These are phyloP conservation scores for Spongiforma sp. DNA, from an alignment of 1,284 basidiomycete genomes.

Conservation along the genomic window DNA sequence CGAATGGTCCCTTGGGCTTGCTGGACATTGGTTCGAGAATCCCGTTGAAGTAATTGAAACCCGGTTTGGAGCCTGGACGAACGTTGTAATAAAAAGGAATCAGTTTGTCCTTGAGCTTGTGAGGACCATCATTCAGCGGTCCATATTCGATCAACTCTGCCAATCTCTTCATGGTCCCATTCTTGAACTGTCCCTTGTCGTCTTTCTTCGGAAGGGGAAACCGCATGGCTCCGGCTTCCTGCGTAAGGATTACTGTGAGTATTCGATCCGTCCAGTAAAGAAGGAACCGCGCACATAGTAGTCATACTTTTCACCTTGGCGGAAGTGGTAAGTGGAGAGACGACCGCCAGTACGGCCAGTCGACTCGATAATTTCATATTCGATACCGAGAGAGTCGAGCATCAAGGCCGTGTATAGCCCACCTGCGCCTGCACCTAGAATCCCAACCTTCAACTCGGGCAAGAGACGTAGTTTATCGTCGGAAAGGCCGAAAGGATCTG, in stretches of 20 bases:
- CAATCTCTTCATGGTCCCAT: constrained; percentile 34
- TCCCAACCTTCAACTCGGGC: too few species aligned
- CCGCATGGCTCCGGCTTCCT: constrained; percentile 43
- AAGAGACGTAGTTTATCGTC: constrained; percentile 6
- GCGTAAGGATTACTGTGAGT: too few species aligned
- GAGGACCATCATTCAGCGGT: constrained; percentile 11
- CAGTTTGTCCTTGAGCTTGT: constrained; percentile 7
- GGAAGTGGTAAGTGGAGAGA: constrained; percentile 39
- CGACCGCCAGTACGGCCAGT: constrained; percentile 37
- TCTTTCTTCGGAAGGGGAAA: constrained; percentile 34
- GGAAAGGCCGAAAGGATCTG: too few species aligned
- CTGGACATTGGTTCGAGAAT: too few species aligned
- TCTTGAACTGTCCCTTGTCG: constrained; percentile 17
- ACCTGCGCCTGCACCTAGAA: constrained; percentile 32
- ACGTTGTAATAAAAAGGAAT: too few species aligned
- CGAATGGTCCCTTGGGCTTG: too few species aligned
- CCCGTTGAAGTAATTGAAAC: too few species aligned
- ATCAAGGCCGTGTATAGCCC: constrained; percentile 45
- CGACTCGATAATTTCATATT: constrained; percentile 42
- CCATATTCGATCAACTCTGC: constrained; percentile 26
- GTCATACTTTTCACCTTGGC: too few species aligned
- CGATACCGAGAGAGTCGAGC: too few species aligned
- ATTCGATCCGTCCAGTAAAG: too few species aligned
- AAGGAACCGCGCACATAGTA: too few species aligned
- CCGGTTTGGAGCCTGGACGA: too few species aligned